phyloP scores from a whole-genome alignment of 371 early-diverging fungal genomes.

The Mortierella sp. region DNA sequence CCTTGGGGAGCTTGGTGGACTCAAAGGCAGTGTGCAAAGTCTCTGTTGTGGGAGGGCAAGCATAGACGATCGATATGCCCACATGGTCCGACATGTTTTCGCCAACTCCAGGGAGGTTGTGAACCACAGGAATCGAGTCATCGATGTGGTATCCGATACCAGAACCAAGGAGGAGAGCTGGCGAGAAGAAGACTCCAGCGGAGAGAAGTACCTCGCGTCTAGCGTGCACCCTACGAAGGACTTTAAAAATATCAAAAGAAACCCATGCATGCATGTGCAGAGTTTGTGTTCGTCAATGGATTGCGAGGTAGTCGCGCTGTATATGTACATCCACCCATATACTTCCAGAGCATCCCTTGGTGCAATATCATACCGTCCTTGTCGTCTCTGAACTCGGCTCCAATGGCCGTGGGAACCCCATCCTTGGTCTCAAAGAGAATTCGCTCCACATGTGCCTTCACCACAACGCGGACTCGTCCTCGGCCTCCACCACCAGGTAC shows the following conservation, averaged over 20 bases:
- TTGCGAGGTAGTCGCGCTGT: neutral
- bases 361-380: conserved; percentile 11
- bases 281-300: neutral
- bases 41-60: conserved; percentile 4
- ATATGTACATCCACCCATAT: neutral
- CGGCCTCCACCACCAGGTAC: conserved; percentile 28
- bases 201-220: conserved; percentile 31
- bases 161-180: conserved; percentile 29
- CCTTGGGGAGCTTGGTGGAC: conserved; percentile 9
- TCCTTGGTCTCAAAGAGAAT: conserved; percentile 19
- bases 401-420: conserved; percentile 21
- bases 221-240: conserved; percentile 19
- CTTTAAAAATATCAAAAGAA: neutral
- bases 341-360: neutral
- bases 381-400: conserved; percentile 31
- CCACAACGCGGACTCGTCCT: conserved; percentile 24
- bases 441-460: conserved; percentile 16
- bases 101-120: conserved; percentile 35
- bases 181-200: conserved; percentile 28
- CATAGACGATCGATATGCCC: conserved; percentile 15
- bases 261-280: neutral
- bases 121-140: conserved; percentile 23
- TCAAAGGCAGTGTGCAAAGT: conserved; percentile 8
- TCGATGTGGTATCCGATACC: conserved; percentile 33
- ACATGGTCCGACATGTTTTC: conserved; percentile 31